phyloP scores from a whole-genome alignment of 768 basidiomycete species.

The Neoboletus magnificus region DNA sequence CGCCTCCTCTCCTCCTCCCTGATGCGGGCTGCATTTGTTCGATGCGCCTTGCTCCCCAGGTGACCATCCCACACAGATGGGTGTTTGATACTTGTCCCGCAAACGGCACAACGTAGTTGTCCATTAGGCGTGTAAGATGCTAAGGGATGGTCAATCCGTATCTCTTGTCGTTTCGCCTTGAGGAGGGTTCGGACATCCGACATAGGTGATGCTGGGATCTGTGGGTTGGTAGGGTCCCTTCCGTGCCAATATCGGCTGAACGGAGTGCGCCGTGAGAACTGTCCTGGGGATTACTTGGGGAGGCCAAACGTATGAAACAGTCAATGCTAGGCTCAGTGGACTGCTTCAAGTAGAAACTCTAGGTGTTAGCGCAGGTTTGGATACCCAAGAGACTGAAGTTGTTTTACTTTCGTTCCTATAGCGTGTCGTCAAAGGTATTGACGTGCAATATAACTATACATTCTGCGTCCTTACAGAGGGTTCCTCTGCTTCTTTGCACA shows the following conservation, averaged over 20 bases:
- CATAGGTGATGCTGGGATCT: conserved; percentile 38
- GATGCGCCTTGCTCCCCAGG: conserved; percentile 75
- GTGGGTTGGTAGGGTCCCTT: background rate
- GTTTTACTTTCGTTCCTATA: conserved; percentile 32
- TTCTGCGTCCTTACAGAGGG: background rate
- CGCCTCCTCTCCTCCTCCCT: conserved; percentile 51
- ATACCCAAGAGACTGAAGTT: conserved; percentile 48
- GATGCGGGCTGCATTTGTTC: conserved; percentile 58
- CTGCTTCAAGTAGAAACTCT: conserved; percentile 27
- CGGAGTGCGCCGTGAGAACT: no score
- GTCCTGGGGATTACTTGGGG: conserved; percentile 64
- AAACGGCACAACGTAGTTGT: conserved; percentile 68
- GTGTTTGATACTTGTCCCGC: conserved; percentile 63
- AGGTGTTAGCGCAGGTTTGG: conserved; percentile 37
- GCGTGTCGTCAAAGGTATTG: background rate
- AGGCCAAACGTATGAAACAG: conserved; percentile 56
- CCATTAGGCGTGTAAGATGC: conserved; percentile 66
- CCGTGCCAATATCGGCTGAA: no score
- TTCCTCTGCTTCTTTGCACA: background rate
- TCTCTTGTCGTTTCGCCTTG: conserved; percentile 79
- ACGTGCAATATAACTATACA: background rate
- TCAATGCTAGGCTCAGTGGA: conserved; percentile 41
- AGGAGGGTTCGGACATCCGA: conserved; percentile 79
- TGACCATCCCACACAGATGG: conserved; percentile 87
- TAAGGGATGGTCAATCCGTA: conserved; percentile 66